Base-by-base conservation (phyloP, 192 early-diverging fungal genomes). In the Phlyctochytrium arcticum region DNA sequence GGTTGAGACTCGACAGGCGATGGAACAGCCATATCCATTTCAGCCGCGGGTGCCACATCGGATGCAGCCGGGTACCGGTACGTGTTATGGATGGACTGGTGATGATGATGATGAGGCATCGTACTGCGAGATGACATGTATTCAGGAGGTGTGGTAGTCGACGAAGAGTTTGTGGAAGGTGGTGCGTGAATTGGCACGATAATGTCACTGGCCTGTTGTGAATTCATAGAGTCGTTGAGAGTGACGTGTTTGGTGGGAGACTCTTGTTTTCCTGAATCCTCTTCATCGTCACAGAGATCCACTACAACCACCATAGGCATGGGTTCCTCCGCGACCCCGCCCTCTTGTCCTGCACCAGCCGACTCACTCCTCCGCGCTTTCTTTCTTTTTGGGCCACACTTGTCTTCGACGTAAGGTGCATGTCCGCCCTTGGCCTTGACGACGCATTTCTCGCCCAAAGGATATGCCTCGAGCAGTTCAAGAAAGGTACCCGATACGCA, bases 401-500 rank as follows among this genome's bases (percentile, higher is more conserved):
- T 10, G 12, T 39, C 21, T 46, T 64, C 50, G 2, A 33, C 47
- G 35, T 68, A 60, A 15, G 56, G 56, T 26, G 57, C 55, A 30
- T 68, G 66, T 2, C 56, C 30, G 1, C 66, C 66, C 33, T 68
- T 31, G 5, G 55, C 30, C 4, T 57, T 46, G 7, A 68, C 48
- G 6, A 68, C 48, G 57, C 66, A 68, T 1, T 49, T 42, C 26
- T 57, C 56, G 5, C 56, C 55, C 7, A 30, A 30, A 0, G 66
- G 66, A 34, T 68, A 68, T 12, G 66, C 48, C 8, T 55, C 66
- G 21, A 68, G 36, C 32, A 47, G 47, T 27, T 68, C 56, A 5
- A 68, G 42, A 54, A 68, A 68, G 27, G 66, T 42, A 2, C 60
- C 66, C 8, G 66, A 68, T 6, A 68, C 57, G 2, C 32, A 59